Evolutionary conservation across 176 grass and related monocot genomes (phyloP).

Genomic region (Carex cristatella): DNA sequence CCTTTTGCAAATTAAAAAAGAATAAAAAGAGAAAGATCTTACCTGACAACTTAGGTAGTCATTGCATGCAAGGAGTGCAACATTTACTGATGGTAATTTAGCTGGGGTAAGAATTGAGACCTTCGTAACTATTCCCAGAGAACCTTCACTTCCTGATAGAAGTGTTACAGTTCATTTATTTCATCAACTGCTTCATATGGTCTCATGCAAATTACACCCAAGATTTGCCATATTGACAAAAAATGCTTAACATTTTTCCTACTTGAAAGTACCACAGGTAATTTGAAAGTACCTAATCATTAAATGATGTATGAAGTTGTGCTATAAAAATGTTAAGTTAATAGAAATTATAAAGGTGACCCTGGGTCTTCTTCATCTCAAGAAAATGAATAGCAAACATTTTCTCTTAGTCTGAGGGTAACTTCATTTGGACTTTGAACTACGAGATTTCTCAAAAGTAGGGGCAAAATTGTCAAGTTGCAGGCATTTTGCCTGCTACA

Average conservation of each 20-base stretch:
- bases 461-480: neutral
- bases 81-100: conserved; percentile 75
- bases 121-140: conserved; percentile 85
- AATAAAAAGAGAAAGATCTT: neutral
- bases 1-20: neutral
- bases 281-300: too few species aligned
- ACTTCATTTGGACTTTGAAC: neutral
- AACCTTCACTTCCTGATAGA: conserved; percentile 87
- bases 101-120: conserved; percentile 80
- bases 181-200: neutral
- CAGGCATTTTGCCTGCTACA: too few species aligned
- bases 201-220: neutral
- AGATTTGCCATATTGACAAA: neutral
- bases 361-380: neutral
- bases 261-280: too few species aligned
- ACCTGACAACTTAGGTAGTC: conserved; percentile 95
- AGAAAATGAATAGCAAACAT: neutral
- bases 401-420: neutral
- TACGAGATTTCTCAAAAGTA: neutral
- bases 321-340: neutral
- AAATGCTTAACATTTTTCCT: neutral
- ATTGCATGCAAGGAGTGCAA: conserved; percentile 89
- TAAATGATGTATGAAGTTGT: neutral
- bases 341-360: neutral
- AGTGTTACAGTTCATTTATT: conserved; percentile 32